Evolutionary conservation across 1,284 basidiomycete genomes (phyloP), one percentile per base, ranked within the genome.

Genomic region (Taiwanofungus camphoratus): DNA sequence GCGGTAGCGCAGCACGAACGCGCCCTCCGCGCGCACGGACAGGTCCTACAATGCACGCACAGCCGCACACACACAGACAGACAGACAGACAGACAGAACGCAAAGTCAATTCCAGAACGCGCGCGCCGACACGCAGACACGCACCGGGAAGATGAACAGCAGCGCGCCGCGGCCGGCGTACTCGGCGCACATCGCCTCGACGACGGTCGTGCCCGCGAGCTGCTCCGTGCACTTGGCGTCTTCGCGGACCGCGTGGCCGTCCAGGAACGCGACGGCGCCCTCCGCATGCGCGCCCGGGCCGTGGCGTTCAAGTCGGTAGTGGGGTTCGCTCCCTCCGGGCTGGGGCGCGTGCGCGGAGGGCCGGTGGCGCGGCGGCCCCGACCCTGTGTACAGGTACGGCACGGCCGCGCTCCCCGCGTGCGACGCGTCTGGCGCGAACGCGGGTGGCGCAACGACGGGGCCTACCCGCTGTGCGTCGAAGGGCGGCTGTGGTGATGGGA

Each of bases 111-210:
- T n/a, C n/a, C n/a, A n/a, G n/a, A n/a, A n/a, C n/a, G n/a, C n/a
- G n/a, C n/a, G n/a, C n/a, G n/a, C n/a, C n/a, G n/a, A 18, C n/a
- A 15, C 5, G 19, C n/a, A 47, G 35, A 20, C 41, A 52, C 77
- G 49, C 49, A 85, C 84, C 24, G 83, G 69, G 58, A 87, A 87
- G 23, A 82, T 79, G 52, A 87, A 88, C 46, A 87, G 69, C n/a
- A 86, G 61, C 1, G 71, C 67, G 45, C 74, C 78, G 44, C 67
- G 68, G 4, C 80, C 79, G 40, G 73, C 68, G 54, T 79, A 72
- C 39, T 83, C 78, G 12, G 84, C 69, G 22, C 66, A 64, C 15
- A 71, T 66, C 0, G 78, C 76, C 44, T 82, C 78, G 7, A 80
- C 74, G 52, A 84, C 82, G 0, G 78, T 82, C 1, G 76, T 70